A percentile compares a stretch with the other conserved stretches of the same genome.
Evolutionary conservation across 176 grass and related monocot species (phyloP).

Genomic region (Cenchrus americanus): DNA sequence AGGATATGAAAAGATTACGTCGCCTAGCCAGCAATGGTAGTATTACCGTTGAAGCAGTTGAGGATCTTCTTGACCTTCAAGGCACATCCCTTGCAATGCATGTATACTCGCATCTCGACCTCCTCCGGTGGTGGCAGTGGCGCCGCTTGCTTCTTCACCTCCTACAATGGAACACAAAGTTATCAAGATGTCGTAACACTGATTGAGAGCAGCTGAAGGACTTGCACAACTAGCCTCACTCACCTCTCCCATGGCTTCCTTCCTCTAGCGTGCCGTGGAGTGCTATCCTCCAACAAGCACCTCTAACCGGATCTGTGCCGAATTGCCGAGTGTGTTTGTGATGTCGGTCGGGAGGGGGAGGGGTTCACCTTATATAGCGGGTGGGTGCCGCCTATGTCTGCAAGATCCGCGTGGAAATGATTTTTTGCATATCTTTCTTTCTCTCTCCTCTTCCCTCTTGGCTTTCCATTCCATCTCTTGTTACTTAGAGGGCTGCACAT

Average conservation of each 20-base stretch:
- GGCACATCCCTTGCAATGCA: conserved; percentile 97
- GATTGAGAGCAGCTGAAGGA: background rate
- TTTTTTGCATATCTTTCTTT: conserved; percentile 41
- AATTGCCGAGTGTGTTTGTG: background rate
- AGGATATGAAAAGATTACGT: background rate
- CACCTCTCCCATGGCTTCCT: conserved; percentile 72
- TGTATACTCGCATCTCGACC: conserved; percentile 97
- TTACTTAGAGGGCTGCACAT: background rate
- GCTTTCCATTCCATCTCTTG: background rate
- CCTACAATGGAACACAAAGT: conserved; percentile 41
- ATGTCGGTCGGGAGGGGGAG: conserved; percentile 6
- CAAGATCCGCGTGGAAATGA: conserved; percentile 54
- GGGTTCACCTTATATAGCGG: conserved; percentile 35
- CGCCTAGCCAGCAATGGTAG: background rate
- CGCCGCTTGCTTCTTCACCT: conserved; percentile 38
- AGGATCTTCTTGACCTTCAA: conserved; percentile 86
- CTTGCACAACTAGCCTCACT: background rate
- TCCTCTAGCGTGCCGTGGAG: background rate
- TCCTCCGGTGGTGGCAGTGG: conserved; percentile 75
- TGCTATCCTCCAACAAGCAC: background rate
- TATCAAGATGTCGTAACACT: conserved; percentile 12
- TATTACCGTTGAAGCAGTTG: conserved; percentile 76
- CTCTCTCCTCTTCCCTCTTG: background rate
- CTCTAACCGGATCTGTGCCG: background rate
- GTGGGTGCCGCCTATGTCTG: conserved; percentile 29